Evolutionary conservation across 2,329 filamentous ascomycete species (phyloP), one percentile per base, ranked within the genome.

Genomic region (Metarhizium robertsii): DNA sequence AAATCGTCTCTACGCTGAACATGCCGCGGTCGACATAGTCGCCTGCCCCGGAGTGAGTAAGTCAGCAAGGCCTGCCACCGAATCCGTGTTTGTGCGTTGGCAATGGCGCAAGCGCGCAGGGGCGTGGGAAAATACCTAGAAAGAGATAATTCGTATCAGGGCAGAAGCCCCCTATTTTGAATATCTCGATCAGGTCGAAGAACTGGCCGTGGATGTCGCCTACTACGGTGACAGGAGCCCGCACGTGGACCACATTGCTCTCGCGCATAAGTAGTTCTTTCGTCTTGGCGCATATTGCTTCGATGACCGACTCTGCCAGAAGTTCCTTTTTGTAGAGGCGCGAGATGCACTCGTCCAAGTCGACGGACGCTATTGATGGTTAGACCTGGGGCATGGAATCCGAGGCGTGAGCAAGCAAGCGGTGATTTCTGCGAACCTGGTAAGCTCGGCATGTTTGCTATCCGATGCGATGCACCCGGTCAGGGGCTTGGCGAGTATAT

Each of bases 191-290:
- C 75, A 99, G 84, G 72, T 99, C 94, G 73, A 92, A 97, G 76
- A 99, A 99, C 73, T 99, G 94, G 57, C 94, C 94, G 72, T 99
- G 94, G 63, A 99, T 99, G 71, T 99, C 94, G 62, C 94, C 94
- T 43, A 99, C 94, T 10, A 99, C 94, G 16, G 94, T 99, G 57
- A 99, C 90, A 2, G 94, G 94, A 36, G 94, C 92, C 64, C 85
- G 85, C 60, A 99, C 95, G 71, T 99, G 94, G 58, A 99, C 94
- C 60, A 99, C 94, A 74, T 99, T 99, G 81, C 92, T 97, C 83
- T 99, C 94, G 69, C 95, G 92, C 94, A 99, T 99, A 64, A 99
- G 81, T 64, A 99, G 80, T 77, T 99, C 94, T 70, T 99, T 99
- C 25, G 95, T 94, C 73, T 99, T 99, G 72, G 94, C 92, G 77